A percentile compares a stretch with the other conserved stretches of the same genome.
Evolutionary conservation across 768 basidiomycete genomes (phyloP).

Genomic region (Podaxis carcinomalis): DNA sequence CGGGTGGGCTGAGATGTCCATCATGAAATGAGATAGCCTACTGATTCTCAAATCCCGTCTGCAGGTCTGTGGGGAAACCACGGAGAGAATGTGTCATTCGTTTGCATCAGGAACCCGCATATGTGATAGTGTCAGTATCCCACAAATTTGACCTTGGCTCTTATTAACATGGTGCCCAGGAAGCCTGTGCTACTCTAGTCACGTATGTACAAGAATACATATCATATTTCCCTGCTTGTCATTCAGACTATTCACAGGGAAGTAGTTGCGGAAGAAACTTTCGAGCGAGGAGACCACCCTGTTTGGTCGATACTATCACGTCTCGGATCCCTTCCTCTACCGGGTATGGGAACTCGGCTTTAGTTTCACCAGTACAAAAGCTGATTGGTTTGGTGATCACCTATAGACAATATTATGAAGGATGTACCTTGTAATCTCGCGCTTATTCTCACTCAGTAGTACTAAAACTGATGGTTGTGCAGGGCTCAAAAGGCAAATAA

Average conservation of each 20-base stretch:
- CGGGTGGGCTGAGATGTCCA: constrained; percentile 32
- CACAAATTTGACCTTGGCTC: neutral
- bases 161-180: neutral
- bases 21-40: neutral
- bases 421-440: neutral
- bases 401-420: neutral
- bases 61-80: constrained; percentile 36
- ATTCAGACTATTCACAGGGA: neutral
- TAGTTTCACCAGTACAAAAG: neutral
- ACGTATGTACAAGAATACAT: neutral
- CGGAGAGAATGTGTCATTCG: constrained; percentile 36
- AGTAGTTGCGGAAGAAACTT: neutral
- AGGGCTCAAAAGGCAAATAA: neutral
- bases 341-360: neutral
- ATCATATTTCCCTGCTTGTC: neutral
- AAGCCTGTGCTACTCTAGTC: neutral
- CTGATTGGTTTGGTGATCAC: neutral
- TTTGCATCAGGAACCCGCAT: constrained; percentile 44
- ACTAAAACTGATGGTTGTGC: neutral
- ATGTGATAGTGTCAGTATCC: constrained; percentile 31
- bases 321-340: neutral
- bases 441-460: no score
- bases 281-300: neutral
- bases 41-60: neutral
- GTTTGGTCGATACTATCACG: neutral